A percentile compares a stretch with the other conserved stretches of the same genome.
These are phyloP conservation scores for Flaveria trinervia DNA, from an alignment of 129 eudicot genomes.

Conservation along the genomic window DNA sequence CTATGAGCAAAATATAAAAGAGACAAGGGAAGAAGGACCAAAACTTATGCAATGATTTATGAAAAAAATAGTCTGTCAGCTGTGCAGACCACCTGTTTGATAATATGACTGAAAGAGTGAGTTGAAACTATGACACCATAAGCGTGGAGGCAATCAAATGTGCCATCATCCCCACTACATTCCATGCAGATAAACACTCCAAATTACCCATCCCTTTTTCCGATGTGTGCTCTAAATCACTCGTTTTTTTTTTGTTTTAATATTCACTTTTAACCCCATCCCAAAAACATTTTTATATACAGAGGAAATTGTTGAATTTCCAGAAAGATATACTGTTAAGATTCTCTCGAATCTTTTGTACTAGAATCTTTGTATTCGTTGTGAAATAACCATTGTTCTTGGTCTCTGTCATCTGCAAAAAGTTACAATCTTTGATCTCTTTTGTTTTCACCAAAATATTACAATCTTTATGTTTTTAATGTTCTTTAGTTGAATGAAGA, in stretches of 20 bases:
- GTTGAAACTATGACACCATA: slow-evolving; percentile 1
- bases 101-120: neutral
- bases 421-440: slow-evolving; percentile 16
- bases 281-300: no score
- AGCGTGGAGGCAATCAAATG: slow-evolving; percentile 11
- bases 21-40: no score
- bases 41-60: no score
- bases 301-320: no score
- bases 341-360: no score
- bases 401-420: slow-evolving; percentile 21
- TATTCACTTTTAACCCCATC: neutral
- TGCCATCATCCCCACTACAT: slow-evolving; percentile 8
- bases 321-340: no score
- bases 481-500: slow-evolving; percentile 8
- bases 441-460: neutral
- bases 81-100: slow-evolving; percentile 5
- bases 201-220: slow-evolving; percentile 12
- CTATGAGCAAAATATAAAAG: no score
- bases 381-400: neutral
- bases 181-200: slow-evolving; percentile 4
- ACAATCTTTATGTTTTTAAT: neutral
- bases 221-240: slow-evolving; percentile 16
- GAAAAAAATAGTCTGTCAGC: neutral
- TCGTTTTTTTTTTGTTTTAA: neutral
- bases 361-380: slow-evolving; percentile 4